Percentiles rank a stretch among this genome's conserved stretches.
These are phyloP conservation scores for Kondoa subrosea DNA, from an alignment of 768 basidiomycete species.

Conservation along the genomic window DNA sequence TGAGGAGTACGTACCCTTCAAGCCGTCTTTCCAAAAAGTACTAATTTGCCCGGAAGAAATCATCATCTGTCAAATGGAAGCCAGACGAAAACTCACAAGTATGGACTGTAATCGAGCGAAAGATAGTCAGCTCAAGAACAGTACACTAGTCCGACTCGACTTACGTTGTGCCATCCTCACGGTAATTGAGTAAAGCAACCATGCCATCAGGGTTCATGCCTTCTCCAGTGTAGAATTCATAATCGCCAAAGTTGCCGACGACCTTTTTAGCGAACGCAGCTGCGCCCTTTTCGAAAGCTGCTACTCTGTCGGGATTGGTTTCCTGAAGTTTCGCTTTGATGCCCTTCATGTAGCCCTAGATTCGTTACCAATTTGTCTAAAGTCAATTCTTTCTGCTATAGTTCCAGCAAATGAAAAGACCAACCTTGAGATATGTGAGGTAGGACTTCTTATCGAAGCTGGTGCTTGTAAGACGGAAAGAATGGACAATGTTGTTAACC, in stretches of 20 bases:
- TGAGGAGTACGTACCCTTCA: too few relatives aligned
- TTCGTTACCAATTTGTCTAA: too few relatives aligned
- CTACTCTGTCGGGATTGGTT: slow-evolving; percentile 45
- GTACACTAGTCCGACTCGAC: slow-evolving; percentile 3
- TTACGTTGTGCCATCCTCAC: slow-evolving; percentile 37
- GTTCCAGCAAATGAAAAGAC: slow-evolving; percentile 10
- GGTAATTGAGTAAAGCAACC: slow-evolving; percentile 87
- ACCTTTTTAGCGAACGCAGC: slow-evolving; percentile 33
- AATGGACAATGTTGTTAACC: slow-evolving; percentile 81
- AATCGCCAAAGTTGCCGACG: slow-evolving; percentile 76
- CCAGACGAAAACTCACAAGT: too few relatives aligned
- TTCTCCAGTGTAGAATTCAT: slow-evolving; percentile 50
- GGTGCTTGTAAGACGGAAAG: slow-evolving; percentile 71
- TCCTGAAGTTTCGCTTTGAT: slow-evolving; percentile 52
- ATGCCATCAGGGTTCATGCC: slow-evolving; percentile 73
- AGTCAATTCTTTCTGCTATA: too few relatives aligned
- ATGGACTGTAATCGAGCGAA: too few relatives aligned
- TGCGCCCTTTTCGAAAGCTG: slow-evolving; percentile 56
- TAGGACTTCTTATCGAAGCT: slow-evolving; percentile 82
- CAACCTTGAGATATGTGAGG: slow-evolving; percentile 62
- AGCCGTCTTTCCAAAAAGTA: slow-evolving; percentile 93
- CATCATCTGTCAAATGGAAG: too few relatives aligned
- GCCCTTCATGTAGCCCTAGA: slow-evolving; percentile 80
- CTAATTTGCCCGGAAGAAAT: too few relatives aligned
- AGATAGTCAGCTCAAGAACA: neutral